Conservation (phyloP, 306 rosid species). For the Gynostemma pentaphyllum region DNA sequence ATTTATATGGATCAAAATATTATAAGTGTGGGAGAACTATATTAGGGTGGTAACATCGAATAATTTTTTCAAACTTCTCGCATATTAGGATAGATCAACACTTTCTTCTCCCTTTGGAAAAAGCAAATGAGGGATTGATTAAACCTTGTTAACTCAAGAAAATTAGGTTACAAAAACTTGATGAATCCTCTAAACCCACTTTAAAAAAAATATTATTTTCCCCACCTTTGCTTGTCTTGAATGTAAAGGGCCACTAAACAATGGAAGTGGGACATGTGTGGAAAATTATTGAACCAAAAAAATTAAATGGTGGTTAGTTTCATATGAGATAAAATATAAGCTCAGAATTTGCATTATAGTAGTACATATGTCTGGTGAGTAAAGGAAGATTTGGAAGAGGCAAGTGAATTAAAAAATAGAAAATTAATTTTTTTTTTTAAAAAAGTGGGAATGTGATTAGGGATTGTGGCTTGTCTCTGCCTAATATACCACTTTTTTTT, state of each 20-base stretch:
- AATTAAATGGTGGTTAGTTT: background rate
- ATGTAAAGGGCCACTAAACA: conserved; percentile 9
- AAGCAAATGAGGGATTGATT: too few species aligned
- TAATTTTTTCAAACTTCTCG: too few species aligned
- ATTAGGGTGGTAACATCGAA: too few species aligned
- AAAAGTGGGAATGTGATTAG: too few species aligned
- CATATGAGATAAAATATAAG: conserved; percentile 9
- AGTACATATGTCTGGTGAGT: conserved; percentile 7
- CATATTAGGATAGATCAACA: too few species aligned
- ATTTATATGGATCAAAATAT: too few species aligned
- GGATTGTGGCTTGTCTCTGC: background rate
- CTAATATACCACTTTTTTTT: background rate
- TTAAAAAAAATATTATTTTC: background rate
- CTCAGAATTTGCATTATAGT: conserved; percentile 6
- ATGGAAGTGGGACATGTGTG: background rate
- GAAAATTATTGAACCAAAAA: conserved; percentile 4
- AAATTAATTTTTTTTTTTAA: too few species aligned
- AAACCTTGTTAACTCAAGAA: too few species aligned
- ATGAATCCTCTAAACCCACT: background rate
- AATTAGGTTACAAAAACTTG: background rate
- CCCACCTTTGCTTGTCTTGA: conserved; percentile 4
- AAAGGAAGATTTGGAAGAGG: conserved; percentile 6
- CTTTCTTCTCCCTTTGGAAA: too few species aligned
- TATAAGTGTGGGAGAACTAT: too few species aligned
- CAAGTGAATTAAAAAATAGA: background rate